phyloP scores from a whole-genome alignment of 208 protist species.

The Crithidia acanthocephali region DNA sequence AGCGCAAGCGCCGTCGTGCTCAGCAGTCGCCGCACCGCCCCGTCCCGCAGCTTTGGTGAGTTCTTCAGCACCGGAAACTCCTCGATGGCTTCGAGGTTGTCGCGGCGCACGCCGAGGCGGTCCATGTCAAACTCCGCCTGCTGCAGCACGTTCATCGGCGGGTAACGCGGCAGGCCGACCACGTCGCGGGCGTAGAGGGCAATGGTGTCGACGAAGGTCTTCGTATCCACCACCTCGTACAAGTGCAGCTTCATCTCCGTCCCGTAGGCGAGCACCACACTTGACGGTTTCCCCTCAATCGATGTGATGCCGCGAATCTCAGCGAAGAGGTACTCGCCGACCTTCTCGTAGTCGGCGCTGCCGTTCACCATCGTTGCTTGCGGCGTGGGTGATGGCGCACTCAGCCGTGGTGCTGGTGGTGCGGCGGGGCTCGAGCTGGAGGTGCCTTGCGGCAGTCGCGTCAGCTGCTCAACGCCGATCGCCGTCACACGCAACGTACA shows the following conservation, averaged over 20 bases:
- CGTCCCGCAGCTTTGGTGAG: conserved; percentile 46
- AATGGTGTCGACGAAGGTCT: conserved; percentile 48
- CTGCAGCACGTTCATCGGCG: conserved; percentile 48
- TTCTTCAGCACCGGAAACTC: conserved; percentile 85
- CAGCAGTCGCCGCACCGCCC: conserved; percentile 69
- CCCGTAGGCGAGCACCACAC: conserved; percentile 77
- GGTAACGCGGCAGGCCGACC: conserved; percentile 64
- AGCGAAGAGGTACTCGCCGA: conserved; percentile 81
- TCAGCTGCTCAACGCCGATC: conserved; percentile 53
- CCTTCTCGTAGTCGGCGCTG: conserved; percentile 12
- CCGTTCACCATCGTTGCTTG: not conserved
- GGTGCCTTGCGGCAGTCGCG: not conserved
- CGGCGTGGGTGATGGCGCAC: not conserved
- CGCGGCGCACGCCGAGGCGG: conserved; percentile 70
- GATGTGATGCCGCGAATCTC: conserved; percentile 72
- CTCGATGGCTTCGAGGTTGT: conserved; percentile 61
- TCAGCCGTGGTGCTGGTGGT: not conserved
- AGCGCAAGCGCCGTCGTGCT: conserved; percentile 74
- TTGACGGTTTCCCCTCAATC: conserved; percentile 53
- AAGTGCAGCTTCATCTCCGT: conserved; percentile 75
- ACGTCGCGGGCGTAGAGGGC: conserved; percentile 44
- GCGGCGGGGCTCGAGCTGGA: not conserved
- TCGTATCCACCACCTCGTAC: conserved; percentile 47
- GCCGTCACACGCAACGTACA: conserved; percentile 65
- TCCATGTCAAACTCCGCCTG: conserved; percentile 65